Conservation (phyloP, 2,329 filamentous ascomycete genomes). For the Fusarium euwallaceae region DNA sequence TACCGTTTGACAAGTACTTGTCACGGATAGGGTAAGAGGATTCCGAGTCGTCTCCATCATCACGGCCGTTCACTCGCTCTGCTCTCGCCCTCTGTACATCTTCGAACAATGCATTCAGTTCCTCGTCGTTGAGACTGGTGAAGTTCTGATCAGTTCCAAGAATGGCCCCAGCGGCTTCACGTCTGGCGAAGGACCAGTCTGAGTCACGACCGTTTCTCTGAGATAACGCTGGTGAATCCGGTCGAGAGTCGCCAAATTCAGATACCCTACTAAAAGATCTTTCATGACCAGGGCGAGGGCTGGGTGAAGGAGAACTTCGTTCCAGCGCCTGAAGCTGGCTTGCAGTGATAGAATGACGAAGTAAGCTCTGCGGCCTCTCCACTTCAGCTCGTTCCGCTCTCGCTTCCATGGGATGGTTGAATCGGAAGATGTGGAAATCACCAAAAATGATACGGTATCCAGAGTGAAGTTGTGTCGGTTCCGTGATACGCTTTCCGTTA, state of each 20-base stretch:
- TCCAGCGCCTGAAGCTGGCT: constrained; percentile 73
- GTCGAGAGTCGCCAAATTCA: constrained; percentile 82
- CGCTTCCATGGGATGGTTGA: constrained; percentile 97
- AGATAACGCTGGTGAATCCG: constrained; percentile 82
- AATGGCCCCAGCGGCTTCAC: constrained; percentile 93
- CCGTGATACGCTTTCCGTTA: constrained; percentile 90
- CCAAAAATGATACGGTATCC: constrained; percentile 96
- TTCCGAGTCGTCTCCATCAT: constrained; percentile 90
- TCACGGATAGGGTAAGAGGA: constrained; percentile 93
- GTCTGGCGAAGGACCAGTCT: constrained; percentile 93
- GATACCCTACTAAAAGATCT: constrained; percentile 85
- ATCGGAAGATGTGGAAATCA: constrained; percentile 98
- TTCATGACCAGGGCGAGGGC: constrained; percentile 78
- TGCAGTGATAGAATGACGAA: constrained; percentile 83
- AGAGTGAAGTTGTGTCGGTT: constrained; percentile 87
- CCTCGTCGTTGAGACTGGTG: constrained; percentile 89
- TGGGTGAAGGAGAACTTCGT: constrained; percentile 69
- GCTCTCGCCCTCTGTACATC: constrained; percentile 92
- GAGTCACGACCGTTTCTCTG: constrained; percentile 79
- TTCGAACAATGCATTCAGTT: constrained; percentile 92
- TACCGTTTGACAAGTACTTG: constrained; percentile 95
- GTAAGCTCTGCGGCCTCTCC: constrained; percentile 74
- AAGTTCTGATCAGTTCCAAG: constrained; percentile 94
- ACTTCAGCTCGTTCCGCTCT: constrained; percentile 89
- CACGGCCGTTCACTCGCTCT: constrained; percentile 77